Evolutionary conservation across 2,329 filamentous ascomycete genomes (phyloP).

Genomic region (Parastagonospora nodorum): DNA sequence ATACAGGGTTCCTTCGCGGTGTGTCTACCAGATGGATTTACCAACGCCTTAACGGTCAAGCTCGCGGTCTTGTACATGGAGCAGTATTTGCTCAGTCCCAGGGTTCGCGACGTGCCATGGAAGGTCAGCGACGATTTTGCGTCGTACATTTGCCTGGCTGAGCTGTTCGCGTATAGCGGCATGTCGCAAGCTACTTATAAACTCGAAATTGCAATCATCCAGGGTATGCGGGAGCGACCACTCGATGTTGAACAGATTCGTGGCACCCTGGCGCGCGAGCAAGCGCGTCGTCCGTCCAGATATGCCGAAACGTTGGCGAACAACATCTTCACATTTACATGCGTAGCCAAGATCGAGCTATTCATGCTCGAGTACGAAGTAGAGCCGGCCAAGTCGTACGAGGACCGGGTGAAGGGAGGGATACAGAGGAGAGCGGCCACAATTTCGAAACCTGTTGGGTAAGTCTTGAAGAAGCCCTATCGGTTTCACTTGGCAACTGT

Average conservation of each 20-base stretch:
- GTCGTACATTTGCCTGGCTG: background rate
- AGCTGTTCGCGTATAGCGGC: background rate
- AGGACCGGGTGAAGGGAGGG: too few species aligned
- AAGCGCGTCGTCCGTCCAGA: background rate
- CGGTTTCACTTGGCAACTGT: too few species aligned
- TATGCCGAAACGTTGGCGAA: constrained; percentile 2
- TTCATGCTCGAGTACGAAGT: constrained; percentile 2
- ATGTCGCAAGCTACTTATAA: background rate
- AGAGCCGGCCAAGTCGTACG: background rate
- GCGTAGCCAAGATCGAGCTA: constrained; percentile 1
- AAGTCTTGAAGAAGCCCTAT: too few species aligned
- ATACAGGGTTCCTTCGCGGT: background rate
- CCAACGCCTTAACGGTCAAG: background rate
- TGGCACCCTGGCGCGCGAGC: background rate
- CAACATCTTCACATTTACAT: constrained; percentile 5
- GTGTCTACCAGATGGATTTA: background rate
- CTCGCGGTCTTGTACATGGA: background rate
- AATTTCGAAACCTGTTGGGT: too few species aligned
- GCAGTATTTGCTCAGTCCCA: background rate
- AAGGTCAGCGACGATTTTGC: background rate
- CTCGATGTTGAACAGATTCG: background rate
- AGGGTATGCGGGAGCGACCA: background rate
- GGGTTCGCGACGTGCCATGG: background rate
- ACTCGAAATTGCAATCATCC: background rate
- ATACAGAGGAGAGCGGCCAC: too few species aligned